phyloP scores from a whole-genome alignment of 163 green algal species.

The Chloromonas sp. region DNA sequence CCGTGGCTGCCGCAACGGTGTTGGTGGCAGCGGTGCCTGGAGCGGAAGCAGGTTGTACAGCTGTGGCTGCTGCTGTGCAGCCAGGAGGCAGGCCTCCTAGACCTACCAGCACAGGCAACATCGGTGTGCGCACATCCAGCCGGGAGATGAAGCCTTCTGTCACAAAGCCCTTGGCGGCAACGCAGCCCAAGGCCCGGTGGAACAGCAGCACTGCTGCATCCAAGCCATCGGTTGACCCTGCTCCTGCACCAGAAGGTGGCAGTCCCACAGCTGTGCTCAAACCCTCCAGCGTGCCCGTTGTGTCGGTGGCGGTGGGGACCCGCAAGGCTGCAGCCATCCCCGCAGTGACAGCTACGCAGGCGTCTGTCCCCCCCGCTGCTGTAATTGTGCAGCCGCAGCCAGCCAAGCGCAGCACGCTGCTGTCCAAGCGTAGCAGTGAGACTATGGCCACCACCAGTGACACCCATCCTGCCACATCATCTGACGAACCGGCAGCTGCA shows the following conservation, averaged over 20 bases:
- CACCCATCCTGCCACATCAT: no score
- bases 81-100: neutral
- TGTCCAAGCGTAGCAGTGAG: slow-evolving; percentile 2
- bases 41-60: neutral
- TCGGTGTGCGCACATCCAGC: no score
- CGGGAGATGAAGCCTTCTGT: no score
- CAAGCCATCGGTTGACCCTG: neutral
- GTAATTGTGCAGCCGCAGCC: neutral
- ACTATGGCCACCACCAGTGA: neutral
- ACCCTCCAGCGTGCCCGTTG: neutral
- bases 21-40: neutral
- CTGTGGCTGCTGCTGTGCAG: neutral
- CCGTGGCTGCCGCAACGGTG: no score
- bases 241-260: no score
- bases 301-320: neutral
- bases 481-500: no score
- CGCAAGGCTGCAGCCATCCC: neutral
- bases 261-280: no score
- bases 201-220: neutral
- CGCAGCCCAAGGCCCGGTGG: neutral
- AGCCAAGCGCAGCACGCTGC: neutral
- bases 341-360: neutral
- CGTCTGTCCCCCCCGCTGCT: neutral
- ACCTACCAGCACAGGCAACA: no score
- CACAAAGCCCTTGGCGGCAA: neutral